Base-by-base conservation (phyloP, 805 yeast species). In the Wickerhamomyces kurtzmanii region DNA sequence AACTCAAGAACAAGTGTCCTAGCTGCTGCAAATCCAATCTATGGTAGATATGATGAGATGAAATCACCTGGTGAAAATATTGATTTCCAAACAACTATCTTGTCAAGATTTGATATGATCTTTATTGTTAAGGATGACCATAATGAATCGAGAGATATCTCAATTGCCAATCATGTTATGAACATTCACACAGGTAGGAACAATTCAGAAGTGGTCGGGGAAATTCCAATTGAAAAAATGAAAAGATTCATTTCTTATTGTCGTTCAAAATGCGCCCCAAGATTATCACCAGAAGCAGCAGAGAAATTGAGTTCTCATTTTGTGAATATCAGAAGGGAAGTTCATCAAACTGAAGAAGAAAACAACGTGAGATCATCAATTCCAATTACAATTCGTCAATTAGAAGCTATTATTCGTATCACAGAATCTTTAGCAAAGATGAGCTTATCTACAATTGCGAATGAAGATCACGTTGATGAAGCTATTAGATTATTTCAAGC, bases 101-200 rank as follows among this genome's bases (percentile, higher is more conserved):
- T 91, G 54, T 91, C 98, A 9, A 80, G 99, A 61, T 91, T 91
- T 53, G 99, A 91, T 58, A 91, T 91, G 97, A 91, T 91, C 46
- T 91, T 85, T 57, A 84, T 91, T 43, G 94, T 91, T 29, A 89
- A 86, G 48, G 99, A 91, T 58, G 95, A 82, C 30, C 97, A 91
- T 54, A 78, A 86, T 49, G 83, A 78, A 39, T 68, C 62, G 22
- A 68, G 94, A 46, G 99, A 91, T 61, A 69, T 76, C 25, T 72
- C 85, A 2, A 86, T 91, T 44, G 99, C 99, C 4, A 75, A 75
- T 38, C 98, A 91, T 55, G 98, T 91, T 31, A 76, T 91, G 79
- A 79, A 83, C 43, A 80, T 93, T 24, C 99, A 91, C 56, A 83
- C 94, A 27, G 94, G 91, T 28, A 78, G 76, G 61, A 63, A 27